Evolutionary conservation across 2,329 filamentous ascomycete genomes (phyloP), one percentile per base, ranked within the genome.

Genomic region (Leptosphaerulina australis): DNA sequence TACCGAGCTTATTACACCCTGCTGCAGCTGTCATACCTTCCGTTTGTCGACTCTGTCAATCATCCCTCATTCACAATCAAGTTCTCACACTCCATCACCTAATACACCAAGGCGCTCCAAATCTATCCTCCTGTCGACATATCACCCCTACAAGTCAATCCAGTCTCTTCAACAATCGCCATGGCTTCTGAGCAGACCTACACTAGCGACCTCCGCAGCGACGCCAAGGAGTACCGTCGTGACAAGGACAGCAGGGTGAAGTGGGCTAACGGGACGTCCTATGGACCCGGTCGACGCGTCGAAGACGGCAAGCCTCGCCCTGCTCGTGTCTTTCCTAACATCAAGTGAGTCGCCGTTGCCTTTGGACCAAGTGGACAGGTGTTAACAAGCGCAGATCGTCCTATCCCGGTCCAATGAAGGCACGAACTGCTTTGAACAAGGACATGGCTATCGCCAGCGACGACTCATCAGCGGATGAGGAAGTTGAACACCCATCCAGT

Each of bases 171-270:
- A 49, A 28, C 33, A 33, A 30, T 30, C 59, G 64, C 37, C 68
- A 79, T 78, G 76, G 72, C 76, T 59, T 67, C 74, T 62, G 73
- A 77, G 60, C 76, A 77, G 68, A 70, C 74, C 65, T 71, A 77
- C 63, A 77, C 76, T 62, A 67, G 71, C 67, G 82, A 85, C 66
- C 74, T 84, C 55, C 81, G 82, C 66, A 77, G 76, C 68, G 72
- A 72, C 59, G 76, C 79, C 64, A 79, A 78, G 63, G 79, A 81
- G 60, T 79, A 74, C 71, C 76, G 77, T 60, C 79, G 79, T 64
- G 76, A 76, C 63, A 76, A 77, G 65, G 74, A 76, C 57, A 76
- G 70, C 59, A 76, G 78, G 67, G 71, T 74, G 60, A 81, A 81
- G 67, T 81, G 78, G 78, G 75, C 75, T 15, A 71, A 77, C 58